Evolutionary conservation across 192 early-diverging fungal species (phyloP).

Genomic region (Rhizophagus clarus): DNA sequence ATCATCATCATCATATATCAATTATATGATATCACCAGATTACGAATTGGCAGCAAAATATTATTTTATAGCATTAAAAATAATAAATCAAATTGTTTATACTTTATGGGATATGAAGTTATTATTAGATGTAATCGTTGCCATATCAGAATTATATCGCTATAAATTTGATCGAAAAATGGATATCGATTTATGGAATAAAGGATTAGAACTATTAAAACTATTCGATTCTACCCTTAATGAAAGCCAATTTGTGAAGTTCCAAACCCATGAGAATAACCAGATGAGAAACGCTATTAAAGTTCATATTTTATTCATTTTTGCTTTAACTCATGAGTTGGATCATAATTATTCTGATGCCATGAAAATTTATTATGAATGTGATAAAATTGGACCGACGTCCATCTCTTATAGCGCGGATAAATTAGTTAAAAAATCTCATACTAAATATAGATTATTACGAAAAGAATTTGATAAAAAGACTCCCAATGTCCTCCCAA

Average conservation of each 20-base stretch:
- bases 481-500: not conserved
- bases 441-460: not conserved
- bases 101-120: not conserved
- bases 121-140: not conserved
- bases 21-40: not conserved
- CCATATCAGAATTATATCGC: not conserved
- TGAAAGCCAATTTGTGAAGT: not conserved
- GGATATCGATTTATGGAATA: not conserved
- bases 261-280: not conserved
- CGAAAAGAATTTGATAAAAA: not conserved
- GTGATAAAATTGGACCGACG: not conserved
- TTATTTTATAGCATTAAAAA: not conserved
- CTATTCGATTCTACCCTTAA: not conserved
- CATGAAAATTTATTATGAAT: not conserved
- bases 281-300: not conserved
- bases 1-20: too few species aligned
- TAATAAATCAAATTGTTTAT: not conserved
- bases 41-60: not conserved
- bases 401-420: not conserved
- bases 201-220: not conserved
- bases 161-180: not conserved
- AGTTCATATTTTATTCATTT: not conserved
- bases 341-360: not conserved
- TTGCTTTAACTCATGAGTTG: not conserved
- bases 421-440: not conserved